These are phyloP conservation scores for Lagerstroemia speciosa DNA, from an alignment of 345 rosid genomes.

Conservation along the genomic window DNA sequence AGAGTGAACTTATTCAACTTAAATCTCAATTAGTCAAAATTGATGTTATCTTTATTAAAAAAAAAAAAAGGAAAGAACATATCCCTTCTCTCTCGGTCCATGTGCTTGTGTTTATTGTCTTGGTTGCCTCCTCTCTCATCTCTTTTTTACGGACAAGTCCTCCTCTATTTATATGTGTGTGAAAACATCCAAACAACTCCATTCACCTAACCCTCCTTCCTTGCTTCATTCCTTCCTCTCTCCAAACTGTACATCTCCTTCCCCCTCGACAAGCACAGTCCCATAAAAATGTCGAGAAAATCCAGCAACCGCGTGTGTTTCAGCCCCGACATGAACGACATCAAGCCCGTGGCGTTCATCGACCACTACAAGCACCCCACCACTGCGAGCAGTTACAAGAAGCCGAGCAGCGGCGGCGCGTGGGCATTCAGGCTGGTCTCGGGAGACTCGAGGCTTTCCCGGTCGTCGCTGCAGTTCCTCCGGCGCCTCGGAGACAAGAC, in stretches of 20 bases:
- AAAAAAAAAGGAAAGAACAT: no score
- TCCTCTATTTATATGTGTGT: no score
- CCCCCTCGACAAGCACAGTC: background rate
- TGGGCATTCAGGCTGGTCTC: conserved; percentile 34
- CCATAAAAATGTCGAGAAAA: conserved; percentile 39
- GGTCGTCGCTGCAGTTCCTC: conserved; percentile 37
- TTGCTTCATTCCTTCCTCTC: background rate
- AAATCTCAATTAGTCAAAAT: no score
- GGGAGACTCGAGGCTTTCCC: conserved; percentile 21
- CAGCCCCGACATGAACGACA: conserved; percentile 45
- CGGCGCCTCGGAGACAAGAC: conserved; percentile 49
- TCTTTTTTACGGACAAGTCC: background rate
- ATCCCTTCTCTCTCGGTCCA: no score
- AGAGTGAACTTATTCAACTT: no score
- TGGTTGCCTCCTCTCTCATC: background rate
- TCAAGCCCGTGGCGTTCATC: conserved; percentile 29
- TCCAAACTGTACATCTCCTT: background rate
- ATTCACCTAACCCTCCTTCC: background rate
- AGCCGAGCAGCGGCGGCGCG: conserved; percentile 26
- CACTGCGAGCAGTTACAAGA: conserved; percentile 23
- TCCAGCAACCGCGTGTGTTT: conserved; percentile 57
- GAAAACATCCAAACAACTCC: background rate
- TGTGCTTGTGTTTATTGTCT: background rate
- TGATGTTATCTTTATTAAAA: no score
- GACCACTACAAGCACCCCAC: conserved; percentile 31